Conservation (phyloP, 305 asterid genomes). For the Solanum aculeatissimum region DNA sequence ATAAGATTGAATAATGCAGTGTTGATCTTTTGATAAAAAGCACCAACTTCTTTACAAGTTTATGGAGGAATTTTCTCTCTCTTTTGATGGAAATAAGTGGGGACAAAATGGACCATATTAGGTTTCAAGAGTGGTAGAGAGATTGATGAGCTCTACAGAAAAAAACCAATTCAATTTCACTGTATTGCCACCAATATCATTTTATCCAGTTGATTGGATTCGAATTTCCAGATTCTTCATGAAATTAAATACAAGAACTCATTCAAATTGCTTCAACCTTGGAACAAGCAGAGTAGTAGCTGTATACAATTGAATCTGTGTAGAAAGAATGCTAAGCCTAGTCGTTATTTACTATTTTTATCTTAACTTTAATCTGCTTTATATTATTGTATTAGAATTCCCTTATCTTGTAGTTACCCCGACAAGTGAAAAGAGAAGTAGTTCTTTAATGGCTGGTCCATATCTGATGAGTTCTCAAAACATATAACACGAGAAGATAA, state of each 20-base stretch:
- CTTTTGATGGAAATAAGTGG: slow-evolving; percentile 65
- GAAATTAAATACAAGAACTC: slow-evolving; percentile 11
- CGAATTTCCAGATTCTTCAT: slow-evolving; percentile 23
- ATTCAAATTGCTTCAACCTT: slow-evolving; percentile 26
- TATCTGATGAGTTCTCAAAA: too few species aligned
- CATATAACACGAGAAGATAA: too few species aligned
- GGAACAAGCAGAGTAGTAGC: slow-evolving; percentile 47
- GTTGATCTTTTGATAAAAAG: slow-evolving; percentile 45
- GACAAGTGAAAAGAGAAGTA: too few species aligned
- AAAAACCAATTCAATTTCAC: slow-evolving; percentile 15
- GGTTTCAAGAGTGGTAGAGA: slow-evolving; percentile 55
- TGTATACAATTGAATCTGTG: too few species aligned
- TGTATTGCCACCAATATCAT: slow-evolving; percentile 41
- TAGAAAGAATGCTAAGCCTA: too few species aligned
- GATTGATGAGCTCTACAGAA: not conserved
- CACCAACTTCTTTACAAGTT: slow-evolving; percentile 48
- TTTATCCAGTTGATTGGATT: slow-evolving; percentile 62
- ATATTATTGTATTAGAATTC: too few species aligned
- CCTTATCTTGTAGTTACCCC: too few species aligned
- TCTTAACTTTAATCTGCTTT: too few species aligned
- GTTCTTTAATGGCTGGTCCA: too few species aligned
- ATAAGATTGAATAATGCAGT: slow-evolving; percentile 65
- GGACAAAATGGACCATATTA: slow-evolving; percentile 79
- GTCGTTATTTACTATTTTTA: too few species aligned
- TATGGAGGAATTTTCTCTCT: slow-evolving; percentile 51